Base-by-base conservation (phyloP, 352 stramenopile species). In the Elongisporangium prolatum region DNA sequence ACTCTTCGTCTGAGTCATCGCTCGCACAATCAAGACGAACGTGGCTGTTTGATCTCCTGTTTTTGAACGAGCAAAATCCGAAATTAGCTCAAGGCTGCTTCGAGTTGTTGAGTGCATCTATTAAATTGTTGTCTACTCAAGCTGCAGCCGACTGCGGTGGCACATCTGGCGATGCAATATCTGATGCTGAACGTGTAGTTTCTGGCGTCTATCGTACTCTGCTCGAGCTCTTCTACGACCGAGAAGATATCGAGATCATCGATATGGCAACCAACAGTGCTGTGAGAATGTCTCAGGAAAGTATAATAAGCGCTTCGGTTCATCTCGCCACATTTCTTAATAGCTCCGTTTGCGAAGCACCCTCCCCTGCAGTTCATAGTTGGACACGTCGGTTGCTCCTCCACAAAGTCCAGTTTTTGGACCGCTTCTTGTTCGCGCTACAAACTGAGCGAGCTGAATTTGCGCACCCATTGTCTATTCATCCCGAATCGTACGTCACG, bases 31-130 rank as follows among this genome's bases (percentile, higher is more conserved):
- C 60, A 52, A 14, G 59, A 20, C 68, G 82, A 11, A 81, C 65
- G 1, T 89, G 80, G 80, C 40, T 92, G 0, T 89, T 92, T 53
- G 80, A 90, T 50, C 22, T 80, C 4, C 20, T 85, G 4, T 75
- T 86, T 17, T 64, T 90, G 20, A 78, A 59, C 21, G 57, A 75
- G 8, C 65, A 63, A 28, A 68, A 59, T 13, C 21, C 60, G 3
- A 34, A 63, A 2, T 61, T 84, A 0, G 59, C 61, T 3, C 50
- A 73, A 18, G 63, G 48, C 28, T 82, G 69, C 22, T 75, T 74
- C 14, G 60, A 54, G 3, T 34, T 77, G 21, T 60, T 73, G 17
- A 69, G 52, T 34, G 58, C 53, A 48, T 56, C 62, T 50, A 28
- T 79, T 2, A 47, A 21, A 9, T 52, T 73, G 14, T 37, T 80